Conservation (phyloP, 352 stramenopile species). For the Pythium phragmitis region DNA sequence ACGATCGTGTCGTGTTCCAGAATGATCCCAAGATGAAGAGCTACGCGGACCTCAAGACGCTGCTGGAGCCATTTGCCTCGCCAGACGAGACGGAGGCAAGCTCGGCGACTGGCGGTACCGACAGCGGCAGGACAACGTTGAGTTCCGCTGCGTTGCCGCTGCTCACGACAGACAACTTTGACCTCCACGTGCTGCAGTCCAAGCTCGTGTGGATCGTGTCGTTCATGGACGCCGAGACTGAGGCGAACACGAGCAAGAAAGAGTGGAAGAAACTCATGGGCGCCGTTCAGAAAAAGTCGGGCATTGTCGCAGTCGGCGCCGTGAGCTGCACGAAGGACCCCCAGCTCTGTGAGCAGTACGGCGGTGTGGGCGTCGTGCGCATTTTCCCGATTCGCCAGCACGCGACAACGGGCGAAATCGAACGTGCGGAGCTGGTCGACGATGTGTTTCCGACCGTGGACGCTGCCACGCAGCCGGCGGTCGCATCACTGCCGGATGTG, state of each 20-base stretch:
- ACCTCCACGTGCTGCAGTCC: conserved; percentile 45
- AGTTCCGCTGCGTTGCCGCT: conserved; percentile 33
- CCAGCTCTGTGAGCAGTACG: conserved; percentile 48
- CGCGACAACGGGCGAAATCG: conserved; percentile 21
- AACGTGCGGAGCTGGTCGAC: conserved; percentile 37
- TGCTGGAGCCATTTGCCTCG: conserved; percentile 48
- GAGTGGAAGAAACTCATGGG: conserved; percentile 48
- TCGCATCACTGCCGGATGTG: conserved; percentile 49
- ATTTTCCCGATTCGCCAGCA: conserved; percentile 44
- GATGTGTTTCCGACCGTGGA: conserved; percentile 47
- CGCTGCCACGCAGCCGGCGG: conserved; percentile 43
- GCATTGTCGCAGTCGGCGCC: conserved; percentile 52
- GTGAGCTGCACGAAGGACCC: conserved; percentile 53
- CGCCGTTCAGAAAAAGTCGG: conserved; percentile 56
- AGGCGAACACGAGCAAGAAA: conserved; percentile 33
- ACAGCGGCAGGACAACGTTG: conserved; percentile 18
- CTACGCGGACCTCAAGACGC: conserved; percentile 51
- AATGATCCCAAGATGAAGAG: conserved; percentile 49
- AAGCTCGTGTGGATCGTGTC: conserved; percentile 66
- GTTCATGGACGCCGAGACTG: conserved; percentile 44
- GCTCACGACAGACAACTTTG: conserved; percentile 46
- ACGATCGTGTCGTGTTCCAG: conserved; percentile 12
- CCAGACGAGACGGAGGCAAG: neutral
- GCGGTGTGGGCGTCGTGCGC: conserved; percentile 41
- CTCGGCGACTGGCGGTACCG: neutral